Conservation (phyloP, 225 moss, liverwort and hornwort species). For the Physcomitrellopsis africana region DNA sequence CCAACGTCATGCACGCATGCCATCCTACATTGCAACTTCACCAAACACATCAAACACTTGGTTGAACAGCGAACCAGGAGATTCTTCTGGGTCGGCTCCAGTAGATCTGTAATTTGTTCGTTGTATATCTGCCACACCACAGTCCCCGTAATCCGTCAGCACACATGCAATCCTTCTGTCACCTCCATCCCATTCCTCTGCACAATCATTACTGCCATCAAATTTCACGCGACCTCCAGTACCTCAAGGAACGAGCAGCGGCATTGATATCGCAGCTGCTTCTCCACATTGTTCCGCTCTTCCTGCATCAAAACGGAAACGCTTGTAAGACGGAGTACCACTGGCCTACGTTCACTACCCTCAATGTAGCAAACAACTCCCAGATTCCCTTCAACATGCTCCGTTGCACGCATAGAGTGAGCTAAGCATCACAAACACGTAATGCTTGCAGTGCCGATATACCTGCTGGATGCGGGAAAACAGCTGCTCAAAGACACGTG, state of each 20-base stretch:
- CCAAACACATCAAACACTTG: not conserved
- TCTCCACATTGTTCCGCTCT: conserved; percentile 64
- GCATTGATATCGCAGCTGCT: conserved; percentile 81
- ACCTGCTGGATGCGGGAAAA: conserved; percentile 87
- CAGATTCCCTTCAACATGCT: too few relatives aligned
- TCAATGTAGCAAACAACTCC: too few relatives aligned
- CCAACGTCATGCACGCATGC: not conserved
- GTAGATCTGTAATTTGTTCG: conserved; percentile 88
- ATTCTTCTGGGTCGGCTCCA: conserved; percentile 76
- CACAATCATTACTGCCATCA: not conserved
- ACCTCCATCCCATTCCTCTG: too few relatives aligned
- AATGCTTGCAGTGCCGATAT: not conserved
- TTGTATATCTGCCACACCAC: conserved; percentile 75
- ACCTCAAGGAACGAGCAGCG: conserved; percentile 95
- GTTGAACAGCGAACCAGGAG: conserved; percentile 55
- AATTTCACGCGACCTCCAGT: not conserved
- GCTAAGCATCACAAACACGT: too few relatives aligned
- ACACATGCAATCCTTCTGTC: not conserved
- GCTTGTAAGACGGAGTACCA: not conserved
- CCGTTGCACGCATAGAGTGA: too few relatives aligned
- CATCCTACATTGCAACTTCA: not conserved
- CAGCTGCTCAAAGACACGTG: conserved; percentile 79
- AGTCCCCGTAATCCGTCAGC: conserved; percentile 17
- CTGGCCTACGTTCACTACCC: too few relatives aligned
- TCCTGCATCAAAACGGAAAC: conserved; percentile 49